phyloP scores from a whole-genome alignment of 352 stramenopile genomes.

The Phytophthora hybrid region DNA sequence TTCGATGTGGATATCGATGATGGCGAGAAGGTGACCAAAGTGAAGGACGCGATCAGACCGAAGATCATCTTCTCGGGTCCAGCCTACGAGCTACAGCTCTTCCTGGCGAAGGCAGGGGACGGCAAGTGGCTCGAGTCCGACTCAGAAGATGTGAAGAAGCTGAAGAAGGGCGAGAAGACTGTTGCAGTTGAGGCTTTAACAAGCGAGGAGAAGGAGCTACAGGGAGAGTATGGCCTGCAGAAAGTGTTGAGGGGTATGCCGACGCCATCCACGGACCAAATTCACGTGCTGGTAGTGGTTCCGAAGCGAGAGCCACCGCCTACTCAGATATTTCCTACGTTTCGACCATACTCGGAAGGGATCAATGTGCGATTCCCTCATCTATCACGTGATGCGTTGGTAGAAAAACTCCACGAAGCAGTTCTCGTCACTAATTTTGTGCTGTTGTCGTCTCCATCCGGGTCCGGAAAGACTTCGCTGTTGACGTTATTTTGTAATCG shows the following conservation, averaged over 20 bases:
- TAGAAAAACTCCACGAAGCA: not conserved
- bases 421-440: constrained; percentile 6
- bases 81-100: not conserved
- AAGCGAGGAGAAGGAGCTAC: not conserved
- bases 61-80: not conserved
- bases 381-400: constrained; percentile 20
- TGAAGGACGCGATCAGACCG: not conserved
- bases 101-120: not conserved
- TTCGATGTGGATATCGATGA: no score
- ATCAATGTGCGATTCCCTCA: constrained; percentile 5
- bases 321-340: constrained; percentile 1
- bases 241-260: not conserved
- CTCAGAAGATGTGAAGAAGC: no score
- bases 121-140: not conserved
- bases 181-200: not conserved
- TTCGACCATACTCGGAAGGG: constrained; percentile 5
- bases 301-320: not conserved
- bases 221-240: not conserved
- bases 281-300: constrained; percentile 4
- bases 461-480: constrained; percentile 15
- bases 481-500: constrained; percentile 14
- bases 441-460: not conserved
- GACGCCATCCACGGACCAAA: no score
- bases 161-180: no score
- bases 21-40: not conserved